Percentiles rank a stretch among this genome's conserved stretches.
Conservation (phyloP, 352 stramenopile genomes). For the Globisporangium radiosum region DNA sequence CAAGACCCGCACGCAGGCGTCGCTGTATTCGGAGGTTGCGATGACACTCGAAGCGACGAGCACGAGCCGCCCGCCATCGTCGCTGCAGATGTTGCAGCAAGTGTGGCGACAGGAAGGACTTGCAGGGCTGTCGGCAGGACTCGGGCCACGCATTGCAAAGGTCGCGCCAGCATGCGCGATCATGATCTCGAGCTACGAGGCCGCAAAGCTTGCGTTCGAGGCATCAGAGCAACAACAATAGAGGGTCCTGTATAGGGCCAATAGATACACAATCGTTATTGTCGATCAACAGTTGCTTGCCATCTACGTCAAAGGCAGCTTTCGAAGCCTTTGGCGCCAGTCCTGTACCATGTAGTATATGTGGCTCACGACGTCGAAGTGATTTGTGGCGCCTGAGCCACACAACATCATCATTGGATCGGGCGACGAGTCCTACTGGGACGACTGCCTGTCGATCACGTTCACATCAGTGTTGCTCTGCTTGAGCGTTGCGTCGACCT, state of each 20-base stretch:
- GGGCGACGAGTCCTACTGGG: no score
- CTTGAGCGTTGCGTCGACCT: no score
- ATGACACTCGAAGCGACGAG: neutral
- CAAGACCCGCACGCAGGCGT: conserved; percentile 87
- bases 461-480: no score
- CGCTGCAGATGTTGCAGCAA: conserved; percentile 38
- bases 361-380: no score
- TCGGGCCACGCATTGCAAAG: conserved; percentile 56
- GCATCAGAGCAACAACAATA: conserved; percentile 9
- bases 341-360: no score
- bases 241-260: neutral
- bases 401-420: no score
- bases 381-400: no score
- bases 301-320: neutral
- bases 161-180: conserved; percentile 72
- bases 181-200: conserved; percentile 77
- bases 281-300: neutral
- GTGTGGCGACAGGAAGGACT: conserved; percentile 39
- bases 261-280: neutral
- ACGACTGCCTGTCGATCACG: no score
- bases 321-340: no score
- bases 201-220: conserved; percentile 51
- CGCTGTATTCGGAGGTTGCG: conserved; percentile 33
- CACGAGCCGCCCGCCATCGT: conserved; percentile 10
- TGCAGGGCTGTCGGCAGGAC: conserved; percentile 35